Conservation (phyloP, 2,329 filamentous ascomycete genomes). For the Trichoderma hamatum region DNA sequence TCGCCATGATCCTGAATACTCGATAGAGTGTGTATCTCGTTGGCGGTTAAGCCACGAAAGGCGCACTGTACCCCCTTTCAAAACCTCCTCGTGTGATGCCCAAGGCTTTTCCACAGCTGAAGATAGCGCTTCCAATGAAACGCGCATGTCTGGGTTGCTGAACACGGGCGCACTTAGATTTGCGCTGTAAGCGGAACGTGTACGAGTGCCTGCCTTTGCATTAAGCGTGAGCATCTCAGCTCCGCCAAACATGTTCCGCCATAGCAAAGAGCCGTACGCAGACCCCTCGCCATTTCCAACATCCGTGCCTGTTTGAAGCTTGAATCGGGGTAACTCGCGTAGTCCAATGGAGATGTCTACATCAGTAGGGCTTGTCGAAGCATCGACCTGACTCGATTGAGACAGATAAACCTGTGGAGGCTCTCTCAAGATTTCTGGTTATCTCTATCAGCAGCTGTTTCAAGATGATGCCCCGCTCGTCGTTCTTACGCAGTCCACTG, state of each 20-base stretch:
- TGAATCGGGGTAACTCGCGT: slow-evolving; percentile 78
- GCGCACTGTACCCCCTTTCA: slow-evolving; percentile 76
- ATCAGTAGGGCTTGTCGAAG: slow-evolving; percentile 73
- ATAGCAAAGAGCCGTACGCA: slow-evolving; percentile 82
- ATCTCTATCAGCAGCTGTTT: slow-evolving; percentile 34
- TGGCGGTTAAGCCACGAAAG: slow-evolving; percentile 70
- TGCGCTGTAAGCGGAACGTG: slow-evolving; percentile 87
- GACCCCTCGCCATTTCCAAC: slow-evolving; percentile 92
- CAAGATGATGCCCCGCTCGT: background rate
- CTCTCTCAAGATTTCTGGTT: slow-evolving; percentile 80
- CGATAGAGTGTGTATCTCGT: slow-evolving; percentile 74
- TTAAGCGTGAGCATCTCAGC: slow-evolving; percentile 88
- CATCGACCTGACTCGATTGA: slow-evolving; percentile 68
- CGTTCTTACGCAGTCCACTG: slow-evolving; percentile 71
- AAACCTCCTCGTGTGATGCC: slow-evolving; percentile 90
- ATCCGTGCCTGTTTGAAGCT: slow-evolving; percentile 93
- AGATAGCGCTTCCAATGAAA: slow-evolving; percentile 78
- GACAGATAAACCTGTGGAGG: slow-evolving; percentile 83
- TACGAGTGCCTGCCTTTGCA: slow-evolving; percentile 85
- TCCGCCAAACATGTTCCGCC: slow-evolving; percentile 92
- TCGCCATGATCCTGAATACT: slow-evolving; percentile 82
- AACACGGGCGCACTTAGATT: slow-evolving; percentile 80
- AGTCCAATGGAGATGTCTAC: slow-evolving; percentile 83
- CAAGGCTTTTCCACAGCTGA: slow-evolving; percentile 88
- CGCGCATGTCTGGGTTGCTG: slow-evolving; percentile 78